Base-by-base conservation (phyloP, 2,329 filamentous ascomycete species). In the Teratosphaeriaceae sp. region DNA sequence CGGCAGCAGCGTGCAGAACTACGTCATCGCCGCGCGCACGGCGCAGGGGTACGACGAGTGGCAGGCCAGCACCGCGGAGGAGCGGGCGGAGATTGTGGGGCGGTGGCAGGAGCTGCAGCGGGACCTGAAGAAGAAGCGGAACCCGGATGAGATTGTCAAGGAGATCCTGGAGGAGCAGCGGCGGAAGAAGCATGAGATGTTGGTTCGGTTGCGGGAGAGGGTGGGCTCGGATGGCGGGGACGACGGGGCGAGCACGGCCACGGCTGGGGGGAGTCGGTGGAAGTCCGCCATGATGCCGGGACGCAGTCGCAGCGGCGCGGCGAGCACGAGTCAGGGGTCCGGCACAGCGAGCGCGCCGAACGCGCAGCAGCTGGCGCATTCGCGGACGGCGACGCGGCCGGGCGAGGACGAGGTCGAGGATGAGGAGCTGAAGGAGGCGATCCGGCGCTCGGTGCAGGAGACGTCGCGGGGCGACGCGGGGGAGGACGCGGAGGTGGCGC, bases 1-100 rank as follows among this genome's bases (percentile, higher is more conserved):
- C 52, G 79, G 82, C 19, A 79, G 75, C 34, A 85, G 79, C 48
- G 79, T 87, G 15, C 73, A 85, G 38, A 88, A 85, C 52, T 90
- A 90, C 59, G 86, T 94, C 50, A 78, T 88, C 35, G 78, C 85
- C 1, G 84, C 86, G 2, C 75, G 87, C 35, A 84, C 85, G 38
- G 73, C 80, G 1, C 85, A 94, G 60, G 87, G 88, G 1, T 79
- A 79, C 47, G 77, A 81, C 33, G 84, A 89, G 39, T 74, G 79
- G 51, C 66, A 68, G 13, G 57, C 59, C 1, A 69, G 79, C 1
- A 75, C 72, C 0, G 58, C 61, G 0, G 74, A 77, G 46, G 84
- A 90, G 62, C 73, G 75, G 29, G 68, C 70, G 1, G 78, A 82
- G 43, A 78, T 90, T 16, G 60, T 89, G 27, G 63, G 66, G 30